These are phyloP conservation scores for Metschnikowia drakensbergensis DNA, from an alignment of 805 yeast genomes.

Conservation along the genomic window DNA sequence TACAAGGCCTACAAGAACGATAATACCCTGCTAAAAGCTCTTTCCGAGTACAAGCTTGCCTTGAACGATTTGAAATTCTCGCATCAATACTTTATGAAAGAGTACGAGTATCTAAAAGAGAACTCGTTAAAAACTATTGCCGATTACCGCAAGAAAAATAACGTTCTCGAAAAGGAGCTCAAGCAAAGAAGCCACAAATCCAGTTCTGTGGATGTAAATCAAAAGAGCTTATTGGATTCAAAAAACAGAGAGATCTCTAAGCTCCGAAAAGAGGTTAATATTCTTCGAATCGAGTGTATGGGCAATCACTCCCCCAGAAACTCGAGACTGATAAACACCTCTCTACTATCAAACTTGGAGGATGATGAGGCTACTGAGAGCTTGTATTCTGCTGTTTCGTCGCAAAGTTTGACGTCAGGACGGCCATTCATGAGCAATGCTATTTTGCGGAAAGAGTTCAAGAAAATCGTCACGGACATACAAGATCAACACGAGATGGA, in stretches of 20 bases:
- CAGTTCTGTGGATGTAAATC: slow-evolving; percentile 4
- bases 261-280: slow-evolving; percentile 43
- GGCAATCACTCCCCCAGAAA: slow-evolving; percentile 26
- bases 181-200: slow-evolving; percentile 16
- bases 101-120: slow-evolving; percentile 62
- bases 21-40: slow-evolving; percentile 15
- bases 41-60: slow-evolving; percentile 50
- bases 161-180: slow-evolving; percentile 49
- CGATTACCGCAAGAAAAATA: slow-evolving; percentile 49
- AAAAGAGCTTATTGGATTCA: slow-evolving; percentile 7
- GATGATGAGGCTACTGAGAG: slow-evolving; percentile 20
- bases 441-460: slow-evolving; percentile 65
- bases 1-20: slow-evolving; percentile 12
- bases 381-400: slow-evolving; percentile 17
- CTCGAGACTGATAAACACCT: slow-evolving; percentile 2
- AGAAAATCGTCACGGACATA: slow-evolving; percentile 56
- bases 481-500: slow-evolving; percentile 61
- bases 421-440: slow-evolving; percentile 38
- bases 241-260: slow-evolving; percentile 41
- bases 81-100: slow-evolving; percentile 63
- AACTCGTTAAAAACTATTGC: slow-evolving; percentile 52
- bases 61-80: slow-evolving; percentile 67
- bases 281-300: slow-evolving; percentile 43
- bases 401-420: slow-evolving; percentile 5
- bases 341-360: slow-evolving; percentile 12